Conservation (phyloP, 345 rosid genomes). For the Raphanus sativus region DNA sequence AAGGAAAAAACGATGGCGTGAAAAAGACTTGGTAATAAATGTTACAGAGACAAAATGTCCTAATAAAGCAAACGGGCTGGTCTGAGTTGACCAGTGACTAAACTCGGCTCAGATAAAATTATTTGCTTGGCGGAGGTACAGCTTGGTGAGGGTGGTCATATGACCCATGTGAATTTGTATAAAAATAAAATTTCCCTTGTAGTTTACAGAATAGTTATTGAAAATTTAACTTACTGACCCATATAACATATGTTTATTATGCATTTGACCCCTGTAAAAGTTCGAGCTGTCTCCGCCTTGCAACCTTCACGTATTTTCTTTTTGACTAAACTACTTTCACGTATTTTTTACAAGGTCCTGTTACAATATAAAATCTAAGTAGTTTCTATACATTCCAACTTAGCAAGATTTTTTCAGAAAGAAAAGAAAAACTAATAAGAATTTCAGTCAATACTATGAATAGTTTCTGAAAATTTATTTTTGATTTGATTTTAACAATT, state of each 20-base stretch:
- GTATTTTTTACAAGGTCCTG: neutral
- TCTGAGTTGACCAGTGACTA: constrained; percentile 25
- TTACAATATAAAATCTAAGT: neutral
- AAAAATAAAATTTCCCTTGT: too few species aligned
- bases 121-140: neutral
- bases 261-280: too few species aligned
- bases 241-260: too few species aligned
- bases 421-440: neutral
- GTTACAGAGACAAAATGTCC: neutral
- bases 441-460: neutral
- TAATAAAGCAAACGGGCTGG: constrained; percentile 7
- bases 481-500: neutral
- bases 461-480: neutral
- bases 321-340: neutral
- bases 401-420: neutral
- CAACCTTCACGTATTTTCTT: too few species aligned
- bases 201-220: too few species aligned
- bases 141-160: too few species aligned
- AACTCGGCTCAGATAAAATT: neutral
- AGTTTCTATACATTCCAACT: constrained; percentile 4
- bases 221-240: too few species aligned
- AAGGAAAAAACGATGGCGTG: neutral
- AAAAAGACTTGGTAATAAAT: constrained; percentile 2
- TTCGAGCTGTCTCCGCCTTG: too few species aligned
- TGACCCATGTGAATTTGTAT: too few species aligned